These are phyloP conservation scores for Chytriomyces sp. DNA, from an alignment of 192 early-diverging fungal species.

Conservation along the genomic window DNA sequence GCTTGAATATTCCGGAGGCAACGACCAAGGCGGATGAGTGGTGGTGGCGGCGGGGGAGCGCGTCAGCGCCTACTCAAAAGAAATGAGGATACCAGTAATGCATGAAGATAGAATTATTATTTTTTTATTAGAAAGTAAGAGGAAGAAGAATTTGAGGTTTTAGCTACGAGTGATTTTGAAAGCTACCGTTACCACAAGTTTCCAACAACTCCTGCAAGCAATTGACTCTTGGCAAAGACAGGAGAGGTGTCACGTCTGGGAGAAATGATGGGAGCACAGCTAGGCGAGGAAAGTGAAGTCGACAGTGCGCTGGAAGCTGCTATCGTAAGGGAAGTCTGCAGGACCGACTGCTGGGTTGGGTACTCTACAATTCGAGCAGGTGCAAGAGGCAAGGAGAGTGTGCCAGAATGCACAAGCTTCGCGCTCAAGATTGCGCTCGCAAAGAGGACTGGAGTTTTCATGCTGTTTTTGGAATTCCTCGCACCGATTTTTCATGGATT, in stretches of 20 bases:
- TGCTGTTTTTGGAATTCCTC: background rate
- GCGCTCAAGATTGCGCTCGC: background rate
- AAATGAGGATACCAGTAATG: too few species aligned
- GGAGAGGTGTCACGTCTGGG: background rate
- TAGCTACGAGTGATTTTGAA: too few species aligned
- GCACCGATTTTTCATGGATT: background rate
- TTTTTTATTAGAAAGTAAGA: too few species aligned
- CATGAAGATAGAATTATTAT: too few species aligned
- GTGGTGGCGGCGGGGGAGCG: too few species aligned
- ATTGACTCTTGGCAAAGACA: background rate
- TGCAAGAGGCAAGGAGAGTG: background rate
- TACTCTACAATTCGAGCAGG: background rate
- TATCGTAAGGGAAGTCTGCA: background rate
- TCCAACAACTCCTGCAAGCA: slow-evolving; percentile 5
- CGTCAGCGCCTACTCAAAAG: too few species aligned
- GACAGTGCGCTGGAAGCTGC: background rate
- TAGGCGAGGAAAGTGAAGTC: background rate
- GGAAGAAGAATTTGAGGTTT: too few species aligned
- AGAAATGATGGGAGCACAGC: background rate
- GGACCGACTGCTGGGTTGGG: background rate
- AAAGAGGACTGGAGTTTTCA: background rate
- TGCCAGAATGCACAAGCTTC: background rate
- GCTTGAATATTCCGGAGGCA: too few species aligned
- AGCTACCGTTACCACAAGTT: too few species aligned
- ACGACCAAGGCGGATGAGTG: too few species aligned